Percentiles rank a stretch among this genome's conserved stretches.
phyloP scores from a whole-genome alignment of 225 moss, liverwort and hornwort genomes.

The Marchantia polymorpha region DNA sequence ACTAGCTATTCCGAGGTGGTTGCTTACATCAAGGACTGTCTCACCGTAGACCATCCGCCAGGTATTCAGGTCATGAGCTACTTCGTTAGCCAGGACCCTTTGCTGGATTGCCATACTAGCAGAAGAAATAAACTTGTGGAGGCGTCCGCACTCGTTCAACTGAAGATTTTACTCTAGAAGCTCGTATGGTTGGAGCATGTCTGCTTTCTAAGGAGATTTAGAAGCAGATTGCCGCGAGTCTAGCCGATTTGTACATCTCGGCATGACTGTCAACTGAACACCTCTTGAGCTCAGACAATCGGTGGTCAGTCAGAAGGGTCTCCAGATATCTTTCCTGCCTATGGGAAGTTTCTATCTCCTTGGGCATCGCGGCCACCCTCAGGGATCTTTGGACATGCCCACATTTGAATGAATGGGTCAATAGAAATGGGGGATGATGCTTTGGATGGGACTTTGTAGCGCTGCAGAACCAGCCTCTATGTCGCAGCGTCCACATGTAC shows the following conservation, averaged over 20 bases:
- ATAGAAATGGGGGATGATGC: not conserved
- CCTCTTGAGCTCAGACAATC: not conserved
- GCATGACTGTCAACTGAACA: not conserved
- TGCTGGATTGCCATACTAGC: not conserved
- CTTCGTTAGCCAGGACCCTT: constrained; percentile 29
- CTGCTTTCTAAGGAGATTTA: not conserved
- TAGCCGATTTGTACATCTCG: not conserved
- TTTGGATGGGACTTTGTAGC: not conserved
- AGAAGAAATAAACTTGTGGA: not conserved
- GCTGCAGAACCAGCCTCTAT: not conserved
- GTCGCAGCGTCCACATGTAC: not conserved
- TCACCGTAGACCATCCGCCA: constrained; percentile 45
- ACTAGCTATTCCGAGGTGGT: constrained; percentile 34
- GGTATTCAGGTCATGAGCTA: constrained; percentile 37
- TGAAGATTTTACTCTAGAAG: not conserved
- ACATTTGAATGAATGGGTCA: not conserved
- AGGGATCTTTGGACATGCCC: not conserved
- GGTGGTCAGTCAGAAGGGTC: not conserved
- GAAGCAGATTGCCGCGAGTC: not conserved
- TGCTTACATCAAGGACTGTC: constrained; percentile 66
- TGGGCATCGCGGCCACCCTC: not conserved
- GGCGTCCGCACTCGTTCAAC: no score
- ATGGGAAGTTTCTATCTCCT: not conserved
- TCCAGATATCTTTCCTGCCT: not conserved
- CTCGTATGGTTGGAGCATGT: not conserved